Percentiles rank a stretch among this genome's conserved stretches.
Evolutionary conservation across 495 filamentous ascomycete genomes (phyloP).

Genomic region (Clavariopsis aquatica): DNA sequence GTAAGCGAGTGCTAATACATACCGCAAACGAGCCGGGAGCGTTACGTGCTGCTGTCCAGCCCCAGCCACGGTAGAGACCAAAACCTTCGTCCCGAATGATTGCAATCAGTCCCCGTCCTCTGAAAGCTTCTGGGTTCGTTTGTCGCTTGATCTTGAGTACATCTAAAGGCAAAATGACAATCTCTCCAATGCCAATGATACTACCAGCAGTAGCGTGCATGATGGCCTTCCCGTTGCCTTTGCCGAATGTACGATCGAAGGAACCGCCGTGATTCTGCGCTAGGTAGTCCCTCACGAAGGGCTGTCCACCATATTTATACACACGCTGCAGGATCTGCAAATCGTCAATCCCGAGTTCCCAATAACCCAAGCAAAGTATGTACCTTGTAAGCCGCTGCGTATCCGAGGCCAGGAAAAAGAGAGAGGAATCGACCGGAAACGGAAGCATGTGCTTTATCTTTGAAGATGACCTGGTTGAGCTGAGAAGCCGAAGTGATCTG

Average conservation of each 20-base stretch:
- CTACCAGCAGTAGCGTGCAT: conserved; percentile 95
- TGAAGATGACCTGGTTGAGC: conserved; percentile 91
- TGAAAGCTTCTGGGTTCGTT: conserved; percentile 98
- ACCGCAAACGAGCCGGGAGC: conserved; percentile 96
- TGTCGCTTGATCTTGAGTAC: conserved; percentile 99
- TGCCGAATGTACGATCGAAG: conserved; percentile 89
- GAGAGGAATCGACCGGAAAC: conserved; percentile 82
- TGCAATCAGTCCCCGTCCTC: conserved; percentile 83
- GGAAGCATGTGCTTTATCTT: conserved; percentile 74
- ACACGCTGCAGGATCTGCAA: conserved; percentile 80
- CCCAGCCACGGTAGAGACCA: conserved; percentile 91
- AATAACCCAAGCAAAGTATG: conserved; percentile 16
- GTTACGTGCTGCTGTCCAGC: conserved; percentile 97
- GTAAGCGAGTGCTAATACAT: conserved; percentile 45
- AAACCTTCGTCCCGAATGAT: conserved; percentile 95
- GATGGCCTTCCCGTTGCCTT: conserved; percentile 96
- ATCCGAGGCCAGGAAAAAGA: conserved; percentile 93
- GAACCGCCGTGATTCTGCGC: conserved; percentile 72
- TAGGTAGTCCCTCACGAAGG: conserved; percentile 90
- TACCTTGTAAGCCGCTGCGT: conserved; percentile 97
- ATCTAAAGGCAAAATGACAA: conserved; percentile 90
- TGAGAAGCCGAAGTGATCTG: conserved; percentile 62
- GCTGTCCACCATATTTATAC: conserved; percentile 99
- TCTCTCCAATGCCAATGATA: conserved; percentile 95
- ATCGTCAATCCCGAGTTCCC: background rate